Base-by-base conservation (phyloP, 108 stramenopile species). In the Skeletonema potamos region DNA sequence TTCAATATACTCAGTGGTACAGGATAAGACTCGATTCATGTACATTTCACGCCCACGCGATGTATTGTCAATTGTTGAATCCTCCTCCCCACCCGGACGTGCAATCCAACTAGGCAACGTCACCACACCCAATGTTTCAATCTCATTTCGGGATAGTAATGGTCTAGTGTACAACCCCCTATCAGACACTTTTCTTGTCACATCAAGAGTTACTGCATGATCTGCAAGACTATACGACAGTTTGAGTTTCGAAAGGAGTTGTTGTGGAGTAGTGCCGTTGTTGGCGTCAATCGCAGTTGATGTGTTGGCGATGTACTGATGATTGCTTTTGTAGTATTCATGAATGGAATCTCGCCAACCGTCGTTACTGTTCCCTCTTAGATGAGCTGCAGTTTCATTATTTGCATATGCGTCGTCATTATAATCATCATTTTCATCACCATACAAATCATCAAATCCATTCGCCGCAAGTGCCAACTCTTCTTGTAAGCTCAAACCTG, bases 51-150 rank as follows among this genome's bases (percentile, higher is more conserved):
- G 41, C 0, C 54, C 69, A 17, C 43, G 55, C 13, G 66, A 63
- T 41, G 79, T 22, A 54, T 63, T 62, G 17, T 66, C 54, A 28
- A 54, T 34, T 36, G 27, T 27, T 48, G 37, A 26, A 28, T 60
- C 36, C 15, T 51, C 54, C 60, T 28, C 69, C 43, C 44, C 36
- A 1, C 44, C 34, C 2, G 72, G 57, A 30, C 64, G 70, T n/a
- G 43, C 22, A 6, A 81, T 70, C 72, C 68, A 81, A 12, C 36
- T 63, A n/a, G 79, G 79, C 66, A 81, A 54, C 27, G 79, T 60
- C 4, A 81, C 58, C n/a, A 81, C 64, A 39, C 54, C 56, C 58
- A 68, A 66, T 27, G 79, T 74, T 44, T 74, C 62, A 27, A 81
- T 56, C 9, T 74, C 79, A 44, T 62, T 51, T 10, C 64, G 72